These are phyloP conservation scores for Coniella lustricola DNA, from an alignment of 2,329 filamentous ascomycete species.

Conservation along the genomic window DNA sequence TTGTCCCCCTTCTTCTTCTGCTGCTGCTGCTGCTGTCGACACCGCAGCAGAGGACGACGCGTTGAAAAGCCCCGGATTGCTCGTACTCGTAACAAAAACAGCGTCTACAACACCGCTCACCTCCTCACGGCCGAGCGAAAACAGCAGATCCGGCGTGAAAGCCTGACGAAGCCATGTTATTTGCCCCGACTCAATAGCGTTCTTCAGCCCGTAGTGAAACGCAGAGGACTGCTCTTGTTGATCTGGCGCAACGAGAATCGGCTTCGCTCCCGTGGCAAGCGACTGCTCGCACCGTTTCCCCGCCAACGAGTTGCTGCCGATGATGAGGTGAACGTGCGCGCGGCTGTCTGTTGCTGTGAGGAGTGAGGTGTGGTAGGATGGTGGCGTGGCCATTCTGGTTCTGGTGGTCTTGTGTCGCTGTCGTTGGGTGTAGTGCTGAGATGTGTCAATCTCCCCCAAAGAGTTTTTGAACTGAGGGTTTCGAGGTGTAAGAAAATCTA, in stretches of 20 bases:
- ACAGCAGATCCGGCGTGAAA: conserved; percentile 67
- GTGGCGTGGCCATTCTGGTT: conserved; percentile 16
- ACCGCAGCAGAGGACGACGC: no score
- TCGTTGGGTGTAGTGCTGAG: neutral
- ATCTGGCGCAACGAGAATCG: conserved; percentile 66
- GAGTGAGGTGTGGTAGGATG: conserved; percentile 40
- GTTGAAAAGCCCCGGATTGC: no score
- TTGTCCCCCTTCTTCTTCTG: neutral
- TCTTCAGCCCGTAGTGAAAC: conserved; percentile 50
- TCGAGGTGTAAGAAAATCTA: no score
- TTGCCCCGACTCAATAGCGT: conserved; percentile 57
- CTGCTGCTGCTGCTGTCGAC: neutral
- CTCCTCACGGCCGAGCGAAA: conserved; percentile 70
- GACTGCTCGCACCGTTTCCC: conserved; percentile 74
- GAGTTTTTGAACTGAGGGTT: no score
- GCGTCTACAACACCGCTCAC: conserved; percentile 76
- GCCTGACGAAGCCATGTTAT: conserved; percentile 58
- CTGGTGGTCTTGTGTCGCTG: neutral
- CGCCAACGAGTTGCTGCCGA: conserved; percentile 84
- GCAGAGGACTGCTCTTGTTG: conserved; percentile 22
- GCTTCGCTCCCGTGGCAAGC: conserved; percentile 71
- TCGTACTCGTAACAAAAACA: conserved; percentile 69
- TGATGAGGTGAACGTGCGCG: conserved; percentile 70
- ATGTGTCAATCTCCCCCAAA: no score
- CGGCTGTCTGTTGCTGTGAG: conserved; percentile 66